A percentile compares a stretch with the other conserved stretches of the same genome.
phyloP scores from a whole-genome alignment of 2,329 filamentous ascomycete genomes.

The Paecilomyces fulvus region DNA sequence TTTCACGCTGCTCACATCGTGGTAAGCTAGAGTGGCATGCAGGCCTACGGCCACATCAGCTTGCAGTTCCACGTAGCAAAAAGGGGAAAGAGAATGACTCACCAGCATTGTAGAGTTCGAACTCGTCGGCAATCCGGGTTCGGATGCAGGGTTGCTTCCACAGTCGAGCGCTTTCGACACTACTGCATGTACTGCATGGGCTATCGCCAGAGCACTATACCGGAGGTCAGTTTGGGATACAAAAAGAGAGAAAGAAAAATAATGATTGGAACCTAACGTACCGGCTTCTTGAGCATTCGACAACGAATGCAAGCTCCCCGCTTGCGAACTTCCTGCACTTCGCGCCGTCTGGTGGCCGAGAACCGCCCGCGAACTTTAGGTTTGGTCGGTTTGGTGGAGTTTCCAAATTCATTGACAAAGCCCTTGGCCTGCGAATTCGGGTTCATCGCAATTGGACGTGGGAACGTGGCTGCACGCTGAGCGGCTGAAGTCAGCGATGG shows the following conservation, averaged over 20 bases:
- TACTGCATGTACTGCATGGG: conserved; percentile 51
- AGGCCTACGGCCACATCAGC: conserved; percentile 28
- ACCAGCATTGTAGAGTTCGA: conserved; percentile 49
- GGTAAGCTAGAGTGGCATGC: conserved; percentile 45
- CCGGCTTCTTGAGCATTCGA: conserved; percentile 56
- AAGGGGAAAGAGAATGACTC: conserved; percentile 3
- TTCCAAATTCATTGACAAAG: conserved; percentile 33
- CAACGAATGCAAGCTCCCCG: conserved; percentile 54
- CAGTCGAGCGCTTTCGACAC: conserved; percentile 51
- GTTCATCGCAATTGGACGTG: conserved; percentile 37
- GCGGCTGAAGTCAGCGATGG: conserved; percentile 29
- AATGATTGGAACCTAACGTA: conserved; percentile 14
- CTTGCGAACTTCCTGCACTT: conserved; percentile 53
- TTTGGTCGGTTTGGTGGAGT: conserved; percentile 35
- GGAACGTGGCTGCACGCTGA: conserved; percentile 31
- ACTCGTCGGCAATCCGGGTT: conserved; percentile 50
- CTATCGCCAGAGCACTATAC: conserved; percentile 48
- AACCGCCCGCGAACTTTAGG: conserved; percentile 48
- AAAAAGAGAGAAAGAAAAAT: background rate
- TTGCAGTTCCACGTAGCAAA: background rate
- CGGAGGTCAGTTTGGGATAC: conserved; percentile 1
- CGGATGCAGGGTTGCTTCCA: conserved; percentile 55
- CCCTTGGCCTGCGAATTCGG: conserved; percentile 31
- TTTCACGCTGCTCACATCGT: conserved; percentile 42
- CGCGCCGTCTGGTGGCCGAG: conserved; percentile 46